Percentiles rank a stretch among this genome's conserved stretches.
Conservation (phyloP, 257 asterid species). For the Primulina eburnea region DNA sequence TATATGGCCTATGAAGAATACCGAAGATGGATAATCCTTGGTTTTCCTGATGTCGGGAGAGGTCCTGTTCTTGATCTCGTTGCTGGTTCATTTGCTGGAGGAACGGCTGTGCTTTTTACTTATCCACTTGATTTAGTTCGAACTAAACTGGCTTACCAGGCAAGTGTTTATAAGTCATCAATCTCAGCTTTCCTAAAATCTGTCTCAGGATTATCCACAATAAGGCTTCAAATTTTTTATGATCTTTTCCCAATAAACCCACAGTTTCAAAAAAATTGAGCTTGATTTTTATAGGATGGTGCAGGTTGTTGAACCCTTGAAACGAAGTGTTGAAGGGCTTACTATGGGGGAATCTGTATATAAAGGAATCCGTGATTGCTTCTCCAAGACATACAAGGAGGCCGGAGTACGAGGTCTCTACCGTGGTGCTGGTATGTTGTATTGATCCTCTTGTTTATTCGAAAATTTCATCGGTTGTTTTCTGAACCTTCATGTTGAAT, state of each 20-base stretch:
- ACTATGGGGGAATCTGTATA: conserved; percentile 47
- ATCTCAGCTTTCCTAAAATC: neutral
- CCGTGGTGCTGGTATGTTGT: conserved; percentile 79
- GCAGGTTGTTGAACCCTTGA: conserved; percentile 67
- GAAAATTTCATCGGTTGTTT: conserved; percentile 11
- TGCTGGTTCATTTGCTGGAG: conserved; percentile 97
- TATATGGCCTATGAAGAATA: conserved; percentile 94
- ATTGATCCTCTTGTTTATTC: conserved; percentile 5
- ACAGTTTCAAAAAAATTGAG: conserved; percentile 14
- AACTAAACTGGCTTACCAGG: conserved; percentile 94
- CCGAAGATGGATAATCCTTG: conserved; percentile 74
- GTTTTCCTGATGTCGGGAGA: conserved; percentile 54
- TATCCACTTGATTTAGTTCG: conserved; percentile 96
- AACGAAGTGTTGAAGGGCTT: conserved; percentile 37
- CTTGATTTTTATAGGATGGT: conserved; percentile 30
- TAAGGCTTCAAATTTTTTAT: neutral
- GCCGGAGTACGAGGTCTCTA: conserved; percentile 81
- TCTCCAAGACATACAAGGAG: conserved; percentile 75
- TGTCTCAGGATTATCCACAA: neutral
- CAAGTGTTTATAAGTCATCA: conserved; percentile 30
- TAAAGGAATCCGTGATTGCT: conserved; percentile 78
- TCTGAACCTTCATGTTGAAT: neutral
- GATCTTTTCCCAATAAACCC: conserved; percentile 10
- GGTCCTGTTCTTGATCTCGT: conserved; percentile 92
- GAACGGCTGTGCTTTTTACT: conserved; percentile 90